Evolutionary conservation across 1,284 basidiomycete genomes (phyloP), one percentile per base, ranked within the genome.

Genomic region (Apiotrichum veenhuisii): DNA sequence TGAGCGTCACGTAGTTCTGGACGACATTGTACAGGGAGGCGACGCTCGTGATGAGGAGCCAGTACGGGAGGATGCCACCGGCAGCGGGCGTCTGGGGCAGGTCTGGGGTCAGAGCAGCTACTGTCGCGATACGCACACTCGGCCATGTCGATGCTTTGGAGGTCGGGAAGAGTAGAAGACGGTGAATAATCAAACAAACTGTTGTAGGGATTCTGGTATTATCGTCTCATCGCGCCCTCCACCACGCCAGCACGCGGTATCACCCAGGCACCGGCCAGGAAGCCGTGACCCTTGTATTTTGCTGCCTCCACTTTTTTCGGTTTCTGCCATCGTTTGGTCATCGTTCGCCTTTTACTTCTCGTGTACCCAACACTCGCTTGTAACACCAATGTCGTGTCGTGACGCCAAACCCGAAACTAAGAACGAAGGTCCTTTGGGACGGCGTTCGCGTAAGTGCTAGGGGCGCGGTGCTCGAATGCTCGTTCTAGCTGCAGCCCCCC

Each of bases 21-120:
- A 86, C 67, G 3, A 85, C 85, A 79, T 96, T 96, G 80, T 94
- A 88, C 25, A 91, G 62, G 11, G 90, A 88, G 51, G 87, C 82
- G 15, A 82, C 78, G 20, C 88, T 83, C 36, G 91, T 84, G 63
- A 93, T 66, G 46, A 94, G 82, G 72, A 92, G 87, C 90, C 91
- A 95, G 74, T 85, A 83, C 1, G 90, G 88, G 11, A 96, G 82
- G 69, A 82, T 80, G n/a, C 90, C 91, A 23, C 81, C 69, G 22
- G 50, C 49, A 14, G 65, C 54, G 9, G 71, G 59, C 2, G 57
- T 47, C 14, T 64, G 55, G 18, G 70, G 71, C 1, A 71, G 62
- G 53, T 63, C 65, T 70, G 52, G 22, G 1, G 34, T 48, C 18
- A 48, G 46, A 12, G n/a, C n/a, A n/a, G n/a, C n/a, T n/a, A n/a